Evolutionary conservation across 768 basidiomycete genomes (phyloP).

Genomic region (Sistotremastrum suecicum): DNA sequence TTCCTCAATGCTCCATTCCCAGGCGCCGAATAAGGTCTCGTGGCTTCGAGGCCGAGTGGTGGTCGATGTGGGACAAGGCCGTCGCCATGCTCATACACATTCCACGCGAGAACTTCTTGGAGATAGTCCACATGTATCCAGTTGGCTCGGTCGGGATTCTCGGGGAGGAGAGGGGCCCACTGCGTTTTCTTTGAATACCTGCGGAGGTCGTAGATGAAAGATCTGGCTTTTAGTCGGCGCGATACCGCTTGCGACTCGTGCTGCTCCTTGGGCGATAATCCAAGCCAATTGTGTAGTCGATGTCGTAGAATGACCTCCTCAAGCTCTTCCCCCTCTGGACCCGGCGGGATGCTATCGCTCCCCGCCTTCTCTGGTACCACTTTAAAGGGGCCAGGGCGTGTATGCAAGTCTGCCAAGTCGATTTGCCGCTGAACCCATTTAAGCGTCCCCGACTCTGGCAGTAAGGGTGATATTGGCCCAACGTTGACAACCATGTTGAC

Average conservation of each 20-base stretch:
- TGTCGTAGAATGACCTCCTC: constrained; percentile 34
- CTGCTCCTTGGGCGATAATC: constrained; percentile 26
- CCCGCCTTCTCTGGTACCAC: constrained; percentile 1
- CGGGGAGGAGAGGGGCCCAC: constrained; percentile 42
- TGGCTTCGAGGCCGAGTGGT: constrained; percentile 34
- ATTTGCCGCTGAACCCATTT: constrained; percentile 24
- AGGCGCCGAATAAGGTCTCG: constrained; percentile 41
- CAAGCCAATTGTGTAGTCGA: constrained; percentile 34
- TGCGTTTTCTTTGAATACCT: constrained; percentile 35
- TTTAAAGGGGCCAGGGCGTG: constrained; percentile 18
- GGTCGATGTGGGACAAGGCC: constrained; percentile 27
- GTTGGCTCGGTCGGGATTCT: constrained; percentile 27
- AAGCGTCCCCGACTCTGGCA: constrained; percentile 32
- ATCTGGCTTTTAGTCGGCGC: constrained; percentile 31
- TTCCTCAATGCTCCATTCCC: constrained; percentile 18
- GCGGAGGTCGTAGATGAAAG: constrained; percentile 49
- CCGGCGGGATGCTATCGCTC: constrained; percentile 21
- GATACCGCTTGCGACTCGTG: constrained; percentile 27
- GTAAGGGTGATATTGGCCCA: constrained; percentile 20
- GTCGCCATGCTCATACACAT: constrained; percentile 13
- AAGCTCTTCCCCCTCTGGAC: too few species aligned
- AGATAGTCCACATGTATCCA: constrained; percentile 55
- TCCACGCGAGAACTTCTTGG: constrained; percentile 14
- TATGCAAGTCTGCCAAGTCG: constrained; percentile 21
- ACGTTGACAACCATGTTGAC: constrained; percentile 29